Base-by-base conservation (phyloP, 148 eudicot genomes). In the Polygonum aviculare region DNA sequence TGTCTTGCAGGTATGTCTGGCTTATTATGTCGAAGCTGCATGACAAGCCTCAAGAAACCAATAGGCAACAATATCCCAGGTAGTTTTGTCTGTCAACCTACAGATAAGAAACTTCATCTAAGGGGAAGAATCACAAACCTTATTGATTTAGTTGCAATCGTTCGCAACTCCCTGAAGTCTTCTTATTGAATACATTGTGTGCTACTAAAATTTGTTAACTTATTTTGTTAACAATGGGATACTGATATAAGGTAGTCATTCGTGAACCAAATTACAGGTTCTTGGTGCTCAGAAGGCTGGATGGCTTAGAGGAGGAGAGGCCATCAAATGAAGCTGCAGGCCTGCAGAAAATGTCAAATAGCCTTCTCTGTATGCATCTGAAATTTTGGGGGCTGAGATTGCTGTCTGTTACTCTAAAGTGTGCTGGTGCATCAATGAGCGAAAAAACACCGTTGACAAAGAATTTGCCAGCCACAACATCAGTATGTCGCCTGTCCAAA, bases 401-500 rank as follows among this genome's bases (percentile, higher is more conserved):
- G 31, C 50, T 71, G 16, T 41, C 21, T 77, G 59, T 94, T 72
- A 84, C 90, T 48, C 81, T 91, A 69, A 91, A 88, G 85, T 94
- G 98, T 83, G 87, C 91, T 41, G 98, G 97, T 77, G 88, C 98
- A 84, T 90, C 98, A 78, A 86, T 91, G 74, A 91, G 97, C 75
- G 98, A 94, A 82, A 91, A 91, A 83, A 76, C 82, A 70, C 89
- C 87, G 7, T 74, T 95, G 86, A 82, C 87, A 14, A 95, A 90
- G 72, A 95, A 95, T 77, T 76, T 95, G 69, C 97, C 99, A 22
- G 84, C 88, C 76, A 83, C 89, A 74, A 89, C 94, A 5, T 89
- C 94, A 47, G 99, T 95, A 81, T 78, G 39, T 44, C 35, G 44
- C 62, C 60, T 51, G 39, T 35, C 55, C 31, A 57, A 31, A 38